These are phyloP conservation scores for Pinus albicaulis DNA, from an alignment of 75 land plant species.

Conservation along the genomic window DNA sequence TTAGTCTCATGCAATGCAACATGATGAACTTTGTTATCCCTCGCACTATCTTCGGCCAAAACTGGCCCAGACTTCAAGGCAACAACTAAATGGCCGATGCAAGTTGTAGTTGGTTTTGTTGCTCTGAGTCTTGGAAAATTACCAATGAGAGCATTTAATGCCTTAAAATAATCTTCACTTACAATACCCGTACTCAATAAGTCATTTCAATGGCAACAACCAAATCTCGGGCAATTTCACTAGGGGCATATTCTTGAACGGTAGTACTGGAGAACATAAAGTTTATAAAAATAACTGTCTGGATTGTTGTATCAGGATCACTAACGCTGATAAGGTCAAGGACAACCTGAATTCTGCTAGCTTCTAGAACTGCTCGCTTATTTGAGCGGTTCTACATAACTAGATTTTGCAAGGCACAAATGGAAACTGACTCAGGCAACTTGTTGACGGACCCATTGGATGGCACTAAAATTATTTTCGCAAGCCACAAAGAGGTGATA, in stretches of 20 bases:
- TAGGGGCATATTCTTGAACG: slow-evolving; percentile 96
- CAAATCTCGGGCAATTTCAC: slow-evolving; percentile 81
- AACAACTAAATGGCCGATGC: slow-evolving; percentile 88
- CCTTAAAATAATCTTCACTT: slow-evolving; percentile 88
- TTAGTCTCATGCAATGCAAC: no score
- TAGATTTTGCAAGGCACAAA: slow-evolving; percentile 95
- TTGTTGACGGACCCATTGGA: no score
- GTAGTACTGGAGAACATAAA: slow-evolving; percentile 90
- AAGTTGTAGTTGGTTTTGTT: slow-evolving; percentile 85
- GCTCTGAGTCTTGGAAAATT: slow-evolving; percentile 94
- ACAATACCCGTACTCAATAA: slow-evolving; percentile 88
- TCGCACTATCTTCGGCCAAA: no score
- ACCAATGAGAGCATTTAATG: slow-evolving; percentile 70
- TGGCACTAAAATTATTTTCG: no score
- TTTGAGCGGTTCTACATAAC: slow-evolving; percentile 93
- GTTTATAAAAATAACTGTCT: slow-evolving; percentile 86
- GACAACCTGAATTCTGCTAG: slow-evolving; percentile 94
- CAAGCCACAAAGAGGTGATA: no score
- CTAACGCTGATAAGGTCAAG: slow-evolving; percentile 80
- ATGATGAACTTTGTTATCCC: no score
- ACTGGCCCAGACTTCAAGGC: slow-evolving; percentile 87
- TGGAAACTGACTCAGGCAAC: no score
- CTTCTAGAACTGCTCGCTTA: slow-evolving; percentile 98
- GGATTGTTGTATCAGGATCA: slow-evolving; percentile 85
- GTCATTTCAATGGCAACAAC: slow-evolving; percentile 93